Percentiles rank a stretch among this genome's conserved stretches.
phyloP scores from a whole-genome alignment of 495 filamentous ascomycete genomes.

The Parmelia sp. region DNA sequence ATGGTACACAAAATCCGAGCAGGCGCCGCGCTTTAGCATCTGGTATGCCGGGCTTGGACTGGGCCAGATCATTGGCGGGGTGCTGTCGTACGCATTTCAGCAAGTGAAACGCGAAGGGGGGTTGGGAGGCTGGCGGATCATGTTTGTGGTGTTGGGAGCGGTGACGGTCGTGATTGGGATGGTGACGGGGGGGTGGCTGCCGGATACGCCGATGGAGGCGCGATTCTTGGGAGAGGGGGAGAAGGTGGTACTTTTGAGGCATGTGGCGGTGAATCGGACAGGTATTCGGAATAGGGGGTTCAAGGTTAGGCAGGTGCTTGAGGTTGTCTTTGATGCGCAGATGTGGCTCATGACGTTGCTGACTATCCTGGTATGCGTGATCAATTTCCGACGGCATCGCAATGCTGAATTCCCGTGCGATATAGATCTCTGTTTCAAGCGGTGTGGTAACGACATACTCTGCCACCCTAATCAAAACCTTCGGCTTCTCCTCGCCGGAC shows the following conservation, averaged over 20 bases:
- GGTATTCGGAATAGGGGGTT: constrained; percentile 51
- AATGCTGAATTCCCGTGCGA: background rate
- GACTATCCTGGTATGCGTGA: constrained; percentile 18
- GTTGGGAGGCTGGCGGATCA: constrained; percentile 54
- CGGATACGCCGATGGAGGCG: constrained; percentile 47
- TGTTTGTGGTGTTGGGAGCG: constrained; percentile 58
- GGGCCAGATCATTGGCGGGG: constrained; percentile 56
- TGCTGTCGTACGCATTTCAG: constrained; percentile 58
- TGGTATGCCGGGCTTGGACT: constrained; percentile 62
- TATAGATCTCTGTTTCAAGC: constrained; percentile 47
- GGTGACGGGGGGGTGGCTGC: constrained; percentile 46
- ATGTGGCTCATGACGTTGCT: constrained; percentile 34
- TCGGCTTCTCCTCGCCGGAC: constrained; percentile 49
- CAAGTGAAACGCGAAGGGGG: constrained; percentile 36
- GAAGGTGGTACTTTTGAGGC: constrained; percentile 34
- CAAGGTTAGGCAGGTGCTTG: constrained; percentile 41
- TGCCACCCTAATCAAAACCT: constrained; percentile 49
- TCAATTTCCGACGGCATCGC: background rate
- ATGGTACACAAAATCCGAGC: constrained; percentile 61
- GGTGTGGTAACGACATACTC: constrained; percentile 60
- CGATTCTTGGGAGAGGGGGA: constrained; percentile 48
- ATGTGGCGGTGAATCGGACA: constrained; percentile 45
- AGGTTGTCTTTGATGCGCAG: constrained; percentile 40
- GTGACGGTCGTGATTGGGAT: constrained; percentile 49
- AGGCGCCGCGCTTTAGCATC: constrained; percentile 53